Base-by-base conservation (phyloP, 2,329 filamentous ascomycete genomes). In the Xenosphaeropsis pyriputrescens region DNA sequence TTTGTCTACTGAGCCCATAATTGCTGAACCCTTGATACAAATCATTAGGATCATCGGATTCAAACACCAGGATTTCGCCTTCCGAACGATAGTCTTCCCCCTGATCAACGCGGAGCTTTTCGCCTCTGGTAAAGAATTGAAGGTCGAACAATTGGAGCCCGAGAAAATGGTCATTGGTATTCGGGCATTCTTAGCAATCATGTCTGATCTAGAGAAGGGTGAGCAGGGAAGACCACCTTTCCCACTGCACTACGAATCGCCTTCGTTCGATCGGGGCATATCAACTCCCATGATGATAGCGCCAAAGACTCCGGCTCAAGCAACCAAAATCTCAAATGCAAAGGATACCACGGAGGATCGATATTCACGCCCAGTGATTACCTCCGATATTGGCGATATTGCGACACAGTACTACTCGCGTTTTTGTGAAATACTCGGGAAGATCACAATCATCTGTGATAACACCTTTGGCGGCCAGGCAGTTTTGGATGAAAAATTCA, bases 101-200 rank as follows among this genome's bases (percentile, higher is more conserved):
- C 63, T 98, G 29, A 82, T 98, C 53, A 94, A 93, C 53, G 85
- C 86, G 1, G 89, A 95, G 37, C 65, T 86, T n/a, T 91, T 95
- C 54, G 68, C 72, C 18, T 74, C 77, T 14, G 68, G 67, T 2
- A 49, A 46, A 39, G 65, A 84, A 45, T 70, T 56, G 19, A 86
- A 76, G 52, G 82, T 95, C 18, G 91, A 96, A 52, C 85, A 93
- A 52, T 70, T 98, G 43, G 91, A 98, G 44, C 91, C 93, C 0
- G 93, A 98, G 53, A 81, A 85, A 50, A 93, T 95, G 62, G 89
- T 96, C n/a, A 83, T 98, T 48, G 91, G 88, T 2, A 98, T 98
- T 44, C 75, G 86, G 44, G 84, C 91, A 3, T 98, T 96, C 54
- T 67, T 98, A 18, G 84, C 82, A 22, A 85, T 96, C 47, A 89